Base-by-base conservation (phyloP, 1,284 basidiomycete genomes). In the Moesziomyces antarcticus region DNA sequence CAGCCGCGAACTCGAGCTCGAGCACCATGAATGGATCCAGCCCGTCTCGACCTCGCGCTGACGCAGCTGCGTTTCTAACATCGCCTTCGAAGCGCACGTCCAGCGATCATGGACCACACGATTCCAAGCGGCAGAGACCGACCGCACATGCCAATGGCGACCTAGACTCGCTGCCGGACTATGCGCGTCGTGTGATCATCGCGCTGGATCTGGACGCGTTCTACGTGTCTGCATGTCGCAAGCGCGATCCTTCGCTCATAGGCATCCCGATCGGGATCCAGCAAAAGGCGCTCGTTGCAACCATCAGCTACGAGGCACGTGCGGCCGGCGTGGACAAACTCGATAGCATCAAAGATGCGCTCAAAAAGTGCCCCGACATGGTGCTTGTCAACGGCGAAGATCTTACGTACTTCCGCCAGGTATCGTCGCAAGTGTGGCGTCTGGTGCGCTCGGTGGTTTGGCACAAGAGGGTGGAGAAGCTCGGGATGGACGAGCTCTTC, bases 401-500 rank as follows among this genome's bases (percentile, higher is more conserved):
- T 48, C 71, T 86, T 2, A 82, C 78, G 8, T 75, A 78, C 42
- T 86, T 85, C 54, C 75, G 85, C 18, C 55, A 69, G 25, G 75
- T 83, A 48, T 82, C 78, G 16, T 57, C 54, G 11, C 68, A 73
- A 18, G 81, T 85, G 13, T 82, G 75, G 50, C 60, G 72, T 16
- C 75, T 85, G 7, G 81, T 85, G 3, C 69, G 77, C 18, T 52
- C 71, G 3, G 59, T 85, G 4, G 66, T 85, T 0, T 73, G 73
- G 75, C 46, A 56, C 5, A 58, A 56, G 16, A 56, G 52, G 13
- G 82, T 85, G 18, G 85, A 85, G 67, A 85, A 85, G 63, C 73
- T 85, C 3, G 85, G 85, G 1, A 80, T 85, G 84, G 85, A 86
- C 66, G 85, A 85, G 71, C 74, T 86, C 4, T 85, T 84, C 49